Evolutionary conservation across 2,329 filamentous ascomycete genomes (phyloP).

Genomic region (Trichoderma cornu-damae): DNA sequence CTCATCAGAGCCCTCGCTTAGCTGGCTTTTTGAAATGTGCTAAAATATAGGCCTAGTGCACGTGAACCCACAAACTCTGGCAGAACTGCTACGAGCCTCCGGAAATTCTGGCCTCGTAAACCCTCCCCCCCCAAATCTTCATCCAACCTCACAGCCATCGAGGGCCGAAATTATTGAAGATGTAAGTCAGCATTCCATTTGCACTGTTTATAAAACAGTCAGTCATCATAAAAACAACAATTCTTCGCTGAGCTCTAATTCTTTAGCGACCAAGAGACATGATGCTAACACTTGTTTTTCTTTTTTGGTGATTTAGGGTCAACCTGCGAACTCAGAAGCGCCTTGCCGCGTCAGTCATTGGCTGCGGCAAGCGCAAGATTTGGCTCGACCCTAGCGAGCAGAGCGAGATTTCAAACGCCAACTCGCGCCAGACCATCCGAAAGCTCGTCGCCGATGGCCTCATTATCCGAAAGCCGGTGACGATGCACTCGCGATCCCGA

Average conservation of each 20-base stretch:
- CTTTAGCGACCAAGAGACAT: background rate
- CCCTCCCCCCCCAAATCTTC: conserved; percentile 39
- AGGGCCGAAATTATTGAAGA: conserved; percentile 42
- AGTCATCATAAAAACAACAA: background rate
- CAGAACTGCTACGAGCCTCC: conserved; percentile 31
- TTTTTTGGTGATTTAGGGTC: conserved; percentile 62
- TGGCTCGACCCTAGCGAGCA: conserved; percentile 99
- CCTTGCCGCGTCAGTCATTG: conserved; percentile 96
- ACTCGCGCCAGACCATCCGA: conserved; percentile 99
- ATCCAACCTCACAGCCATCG: conserved; percentile 34
- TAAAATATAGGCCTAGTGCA: conserved; percentile 31
- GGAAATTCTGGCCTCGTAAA: conserved; percentile 39
- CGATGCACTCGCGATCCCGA: conserved; percentile 97
- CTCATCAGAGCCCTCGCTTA: conserved; percentile 40
- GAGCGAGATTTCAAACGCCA: conserved; percentile 99
- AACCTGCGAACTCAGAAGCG: conserved; percentile 99
- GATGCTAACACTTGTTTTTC: conserved; percentile 29
- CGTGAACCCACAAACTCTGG: conserved; percentile 41
- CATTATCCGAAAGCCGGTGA: conserved; percentile 99
- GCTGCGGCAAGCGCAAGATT: conserved; percentile 99
- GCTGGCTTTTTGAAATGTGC: conserved; percentile 22
- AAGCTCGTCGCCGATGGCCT: conserved; percentile 99
- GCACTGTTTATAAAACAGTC: background rate
- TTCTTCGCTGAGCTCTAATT: background rate
- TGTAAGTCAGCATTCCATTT: conserved; percentile 34